These are phyloP conservation scores for Karstenula rhodostoma DNA, from an alignment of 2,329 filamentous ascomycete species.

Conservation along the genomic window DNA sequence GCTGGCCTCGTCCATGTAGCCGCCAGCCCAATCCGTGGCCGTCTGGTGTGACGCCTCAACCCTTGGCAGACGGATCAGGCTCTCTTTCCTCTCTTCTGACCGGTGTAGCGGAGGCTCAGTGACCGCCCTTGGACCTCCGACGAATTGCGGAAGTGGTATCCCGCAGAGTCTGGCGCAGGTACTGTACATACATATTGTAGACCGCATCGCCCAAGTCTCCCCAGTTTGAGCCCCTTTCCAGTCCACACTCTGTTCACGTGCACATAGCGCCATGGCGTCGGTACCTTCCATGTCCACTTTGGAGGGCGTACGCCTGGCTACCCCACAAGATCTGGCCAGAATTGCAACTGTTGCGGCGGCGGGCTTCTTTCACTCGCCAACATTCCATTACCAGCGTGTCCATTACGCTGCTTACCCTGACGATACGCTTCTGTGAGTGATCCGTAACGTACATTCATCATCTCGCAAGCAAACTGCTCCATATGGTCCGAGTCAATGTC, in stretches of 20 bases:
- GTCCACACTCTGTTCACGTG: no score
- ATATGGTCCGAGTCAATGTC: no score
- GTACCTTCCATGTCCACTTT: slow-evolving; percentile 22
- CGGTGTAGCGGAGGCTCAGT: slow-evolving; percentile 7
- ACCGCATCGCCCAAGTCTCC: background rate
- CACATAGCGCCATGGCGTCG: slow-evolving; percentile 20
- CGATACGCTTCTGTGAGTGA: slow-evolving; percentile 31
- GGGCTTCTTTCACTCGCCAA: slow-evolving; percentile 41
- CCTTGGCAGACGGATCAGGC: slow-evolving; percentile 7
- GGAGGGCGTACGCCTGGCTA: slow-evolving; percentile 34
- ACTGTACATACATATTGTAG: slow-evolving; percentile 13
- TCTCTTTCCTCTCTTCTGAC: background rate
- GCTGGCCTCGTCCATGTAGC: background rate
- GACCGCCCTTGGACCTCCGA: background rate
- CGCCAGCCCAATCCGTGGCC: slow-evolving; percentile 10
- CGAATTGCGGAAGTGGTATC: slow-evolving; percentile 1
- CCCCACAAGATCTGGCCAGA: slow-evolving; percentile 30
- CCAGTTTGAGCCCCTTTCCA: background rate
- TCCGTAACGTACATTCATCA: slow-evolving; percentile 7
- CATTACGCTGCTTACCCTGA: slow-evolving; percentile 29
- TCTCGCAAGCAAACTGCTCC: background rate
- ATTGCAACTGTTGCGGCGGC: slow-evolving; percentile 40
- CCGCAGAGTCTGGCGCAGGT: background rate
- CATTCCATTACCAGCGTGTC: slow-evolving; percentile 38
- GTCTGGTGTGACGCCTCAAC: background rate